These are phyloP conservation scores for Raphanus hybrid DNA, from an alignment of 441 rosid species.

Conservation along the genomic window DNA sequence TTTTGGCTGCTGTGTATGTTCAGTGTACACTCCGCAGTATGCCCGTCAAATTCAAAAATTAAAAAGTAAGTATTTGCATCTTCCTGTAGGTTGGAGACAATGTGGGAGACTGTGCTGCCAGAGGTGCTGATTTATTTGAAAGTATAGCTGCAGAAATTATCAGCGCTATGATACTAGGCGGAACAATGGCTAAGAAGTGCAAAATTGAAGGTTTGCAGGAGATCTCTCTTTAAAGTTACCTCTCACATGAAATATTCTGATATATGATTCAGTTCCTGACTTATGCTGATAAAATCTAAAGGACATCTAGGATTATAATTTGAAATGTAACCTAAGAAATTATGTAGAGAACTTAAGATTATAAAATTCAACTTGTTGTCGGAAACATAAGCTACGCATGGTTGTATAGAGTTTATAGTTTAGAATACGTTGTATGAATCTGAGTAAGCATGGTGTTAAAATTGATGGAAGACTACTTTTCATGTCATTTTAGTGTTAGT, in stretches of 20 bases:
- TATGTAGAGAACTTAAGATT: not conserved
- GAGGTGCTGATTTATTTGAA: slow-evolving; percentile 99
- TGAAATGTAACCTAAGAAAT: slow-evolving; percentile 18
- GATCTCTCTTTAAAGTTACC: slow-evolving; percentile 20
- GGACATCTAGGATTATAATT: not conserved
- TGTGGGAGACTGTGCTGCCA: slow-evolving; percentile 99
- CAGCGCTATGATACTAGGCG: slow-evolving; percentile 99
- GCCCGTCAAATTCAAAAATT: not conserved
- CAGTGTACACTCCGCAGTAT: not conserved
- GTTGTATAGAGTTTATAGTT: not conserved
- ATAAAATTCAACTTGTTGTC: too few species aligned
- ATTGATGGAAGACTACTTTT: slow-evolving; percentile 15
- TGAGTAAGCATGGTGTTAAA: not conserved
- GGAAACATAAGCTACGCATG: too few species aligned
- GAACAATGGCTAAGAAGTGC: slow-evolving; percentile 95
- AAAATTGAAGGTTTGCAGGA: slow-evolving; percentile 82
- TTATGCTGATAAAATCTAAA: slow-evolving; percentile 16
- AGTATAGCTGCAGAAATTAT: slow-evolving; percentile 99
- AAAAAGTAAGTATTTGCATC: slow-evolving; percentile 29
- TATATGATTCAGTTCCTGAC: not conserved
- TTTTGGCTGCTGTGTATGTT: slow-evolving; percentile 6
- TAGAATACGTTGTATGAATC: not conserved
- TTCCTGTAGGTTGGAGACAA: slow-evolving; percentile 87
- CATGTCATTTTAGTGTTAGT: slow-evolving; percentile 15
- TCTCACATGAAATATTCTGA: slow-evolving; percentile 9